Percentiles rank a stretch among this genome's conserved stretches.
These are phyloP conservation scores for Meyerozyma elateridarum DNA, from an alignment of 1,139 yeast species.

Conservation along the genomic window DNA sequence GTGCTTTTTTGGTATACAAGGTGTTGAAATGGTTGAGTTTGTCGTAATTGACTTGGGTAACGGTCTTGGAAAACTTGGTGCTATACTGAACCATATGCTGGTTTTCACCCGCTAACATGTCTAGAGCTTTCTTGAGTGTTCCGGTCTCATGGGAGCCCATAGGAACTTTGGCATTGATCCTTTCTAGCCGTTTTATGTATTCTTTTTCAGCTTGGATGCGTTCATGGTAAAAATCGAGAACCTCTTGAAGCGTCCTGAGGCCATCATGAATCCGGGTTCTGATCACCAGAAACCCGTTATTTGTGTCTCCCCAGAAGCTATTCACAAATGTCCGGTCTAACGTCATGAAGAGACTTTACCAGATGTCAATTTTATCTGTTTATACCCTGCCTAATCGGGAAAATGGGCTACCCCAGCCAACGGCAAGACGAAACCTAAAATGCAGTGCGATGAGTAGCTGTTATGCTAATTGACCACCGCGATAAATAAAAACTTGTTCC, in stretches of 20 bases:
- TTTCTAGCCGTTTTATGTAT: slow-evolving; percentile 50
- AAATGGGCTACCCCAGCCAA: too few species aligned
- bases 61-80: slow-evolving; percentile 28
- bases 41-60: slow-evolving; percentile 31
- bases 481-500: too few species aligned
- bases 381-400: too few species aligned
- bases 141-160: slow-evolving; percentile 62
- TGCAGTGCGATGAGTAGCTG: too few species aligned
- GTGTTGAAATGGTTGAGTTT: slow-evolving; percentile 28
- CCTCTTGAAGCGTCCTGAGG: slow-evolving; percentile 31
- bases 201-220: slow-evolving; percentile 67
- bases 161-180: slow-evolving; percentile 41
- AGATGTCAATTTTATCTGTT: background rate
- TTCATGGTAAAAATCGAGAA: slow-evolving; percentile 44
- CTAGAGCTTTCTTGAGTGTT: slow-evolving; percentile 54
- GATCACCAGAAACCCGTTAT: slow-evolving; percentile 44
- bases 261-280: slow-evolving; percentile 47
- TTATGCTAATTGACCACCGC: too few species aligned
- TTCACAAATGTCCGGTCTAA: slow-evolving; percentile 33
- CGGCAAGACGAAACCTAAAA: too few species aligned
- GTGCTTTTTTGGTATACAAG: slow-evolving; percentile 27
- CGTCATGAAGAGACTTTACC: slow-evolving; percentile 1
- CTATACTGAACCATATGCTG: slow-evolving; percentile 29
- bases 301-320: slow-evolving; percentile 49
- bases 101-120: slow-evolving; percentile 52